Evolutionary conservation across 495 filamentous ascomycete species (phyloP).

Genomic region (Opeltia flavorubescens): DNA sequence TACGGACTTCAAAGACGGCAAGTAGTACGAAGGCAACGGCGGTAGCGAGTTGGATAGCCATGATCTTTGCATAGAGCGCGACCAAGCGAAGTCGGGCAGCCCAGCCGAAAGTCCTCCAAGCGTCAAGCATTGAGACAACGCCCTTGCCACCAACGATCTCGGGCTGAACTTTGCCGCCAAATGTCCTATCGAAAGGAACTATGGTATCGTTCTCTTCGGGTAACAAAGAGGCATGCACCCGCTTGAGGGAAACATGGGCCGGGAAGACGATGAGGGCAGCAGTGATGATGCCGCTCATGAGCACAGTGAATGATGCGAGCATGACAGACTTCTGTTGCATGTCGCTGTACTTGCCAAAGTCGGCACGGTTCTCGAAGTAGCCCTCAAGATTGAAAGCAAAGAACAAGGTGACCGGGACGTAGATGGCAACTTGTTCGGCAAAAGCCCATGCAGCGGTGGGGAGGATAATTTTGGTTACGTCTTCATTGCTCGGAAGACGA

Average conservation of each 20-base stretch:
- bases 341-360: constrained; percentile 17
- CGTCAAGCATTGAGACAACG: constrained; percentile 51
- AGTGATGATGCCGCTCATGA: constrained; percentile 23
- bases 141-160: constrained; percentile 55
- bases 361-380: constrained; percentile 5
- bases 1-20: constrained; percentile 23
- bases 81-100: constrained; percentile 49
- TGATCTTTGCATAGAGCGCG: constrained; percentile 54
- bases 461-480: constrained; percentile 23
- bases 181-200: constrained; percentile 62
- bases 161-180: constrained; percentile 43
- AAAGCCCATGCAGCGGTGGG: constrained; percentile 22
- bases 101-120: constrained; percentile 55
- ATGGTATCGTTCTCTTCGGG: constrained; percentile 56
- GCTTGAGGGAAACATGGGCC: constrained; percentile 45
- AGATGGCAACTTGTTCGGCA: constrained; percentile 11
- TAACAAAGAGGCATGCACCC: constrained; percentile 59
- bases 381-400: background rate
- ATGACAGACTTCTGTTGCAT: constrained; percentile 19
- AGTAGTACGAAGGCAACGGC: constrained; percentile 26
- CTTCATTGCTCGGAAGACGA: constrained; percentile 25
- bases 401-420: constrained; percentile 11
- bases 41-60: constrained; percentile 35
- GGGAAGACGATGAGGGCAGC: constrained; percentile 43
- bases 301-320: constrained; percentile 21